Conservation (phyloP, 2,329 filamentous ascomycete species). For the Calonectria hawksworthii region DNA sequence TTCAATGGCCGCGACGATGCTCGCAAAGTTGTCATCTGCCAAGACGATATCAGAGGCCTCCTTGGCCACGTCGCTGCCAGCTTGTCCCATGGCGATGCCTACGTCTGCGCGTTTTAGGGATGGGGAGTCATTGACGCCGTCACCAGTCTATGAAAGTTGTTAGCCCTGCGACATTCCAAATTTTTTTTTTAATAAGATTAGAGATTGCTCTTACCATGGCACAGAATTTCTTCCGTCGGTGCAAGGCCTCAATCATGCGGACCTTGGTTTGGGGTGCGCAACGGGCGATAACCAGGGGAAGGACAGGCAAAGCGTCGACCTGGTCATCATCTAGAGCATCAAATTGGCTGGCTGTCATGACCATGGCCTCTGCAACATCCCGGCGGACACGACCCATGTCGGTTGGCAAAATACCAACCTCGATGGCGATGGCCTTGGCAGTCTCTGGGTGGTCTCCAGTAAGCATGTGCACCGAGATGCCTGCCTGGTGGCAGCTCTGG, state of each 20-base stretch:
- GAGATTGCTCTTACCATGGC: slow-evolving; percentile 67
- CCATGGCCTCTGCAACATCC: slow-evolving; percentile 71
- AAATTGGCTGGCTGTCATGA: slow-evolving; percentile 76
- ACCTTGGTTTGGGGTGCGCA: slow-evolving; percentile 81
- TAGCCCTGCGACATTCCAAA: slow-evolving; percentile 28
- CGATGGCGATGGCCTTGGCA: slow-evolving; percentile 72
- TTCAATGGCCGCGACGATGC: slow-evolving; percentile 78
- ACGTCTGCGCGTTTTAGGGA: slow-evolving; percentile 79
- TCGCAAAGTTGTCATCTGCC: slow-evolving; percentile 81
- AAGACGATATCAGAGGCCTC: slow-evolving; percentile 77
- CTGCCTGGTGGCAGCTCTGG: slow-evolving; percentile 69
- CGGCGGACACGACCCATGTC: slow-evolving; percentile 64
- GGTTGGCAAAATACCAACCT: slow-evolving; percentile 74
- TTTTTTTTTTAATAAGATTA: background rate
- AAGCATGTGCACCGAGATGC: slow-evolving; percentile 76
- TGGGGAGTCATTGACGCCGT: slow-evolving; percentile 80
- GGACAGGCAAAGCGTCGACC: slow-evolving; percentile 72
- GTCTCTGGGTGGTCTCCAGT: slow-evolving; percentile 78
- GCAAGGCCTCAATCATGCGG: slow-evolving; percentile 81
- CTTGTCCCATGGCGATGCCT: slow-evolving; percentile 80
- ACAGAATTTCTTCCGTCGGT: slow-evolving; percentile 74
- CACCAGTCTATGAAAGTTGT: slow-evolving; percentile 65
- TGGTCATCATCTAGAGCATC: slow-evolving; percentile 75
- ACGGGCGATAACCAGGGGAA: slow-evolving; percentile 78
- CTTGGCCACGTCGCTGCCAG: slow-evolving; percentile 79